Evolutionary conservation across 805 yeast species (phyloP), one percentile per base, ranked within the genome.

Genomic region (Starmerella asiatica): DNA sequence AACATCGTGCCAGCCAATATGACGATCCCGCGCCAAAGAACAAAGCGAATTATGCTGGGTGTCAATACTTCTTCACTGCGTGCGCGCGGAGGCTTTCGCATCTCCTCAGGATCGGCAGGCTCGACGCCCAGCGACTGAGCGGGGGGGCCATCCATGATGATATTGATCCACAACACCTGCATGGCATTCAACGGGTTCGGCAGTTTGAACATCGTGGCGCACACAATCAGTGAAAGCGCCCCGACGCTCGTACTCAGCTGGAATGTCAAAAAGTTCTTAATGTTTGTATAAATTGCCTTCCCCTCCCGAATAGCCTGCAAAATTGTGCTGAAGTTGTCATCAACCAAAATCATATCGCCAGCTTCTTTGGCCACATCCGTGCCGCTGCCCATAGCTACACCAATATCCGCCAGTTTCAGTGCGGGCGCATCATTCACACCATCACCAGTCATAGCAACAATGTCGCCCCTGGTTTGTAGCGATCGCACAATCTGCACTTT

Each of bases 361-460:
- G 97, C 97, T 60, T 88, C 98, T 56, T 88, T 88, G 36, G 98
- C 98, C 30, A 88, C 98, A 60, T 88, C 98, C 0, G 97, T 91
- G 44, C 98, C 98, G 65, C 80, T 78, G 0, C 67, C 67, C 69
- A 86, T 85, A 12, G 94, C 78, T 51, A 88, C 83, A 54, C 97
- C 97, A 51, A 86, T 86, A 62, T 86, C 95, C 2, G 97, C 96
- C 51, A 86, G 68, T 57, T 88, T 86, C 52, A 88, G 69, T 4
- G 97, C 96, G n/a, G 97, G 97, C 0, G 97, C 97, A 66, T 86
- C 97, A 59, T 86, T 86, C 12, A 88, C 95, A 62, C 97, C 97
- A 62, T 86, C 97, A 51, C 98, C 98, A n/a, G 97, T 86, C 95
- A 88, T 86, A 19, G 96, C 98, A 38, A 88, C 97, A 46, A 88